A percentile compares a stretch with the other conserved stretches of the same genome.
phyloP scores from a whole-genome alignment of 495 filamentous ascomycete genomes.

The Mytilinidion resinicola region DNA sequence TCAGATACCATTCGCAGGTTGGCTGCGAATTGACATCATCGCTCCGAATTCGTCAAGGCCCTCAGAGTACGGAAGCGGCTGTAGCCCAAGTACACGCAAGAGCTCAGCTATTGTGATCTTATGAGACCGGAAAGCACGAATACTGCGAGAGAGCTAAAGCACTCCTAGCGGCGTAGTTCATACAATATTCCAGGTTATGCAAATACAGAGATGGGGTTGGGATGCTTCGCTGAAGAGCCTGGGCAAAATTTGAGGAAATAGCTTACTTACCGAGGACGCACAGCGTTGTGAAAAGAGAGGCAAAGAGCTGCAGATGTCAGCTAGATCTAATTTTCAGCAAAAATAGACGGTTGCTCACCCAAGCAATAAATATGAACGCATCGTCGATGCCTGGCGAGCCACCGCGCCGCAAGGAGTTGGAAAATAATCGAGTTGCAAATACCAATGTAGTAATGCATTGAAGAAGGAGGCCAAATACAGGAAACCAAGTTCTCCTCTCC shows the following conservation, averaged over 20 bases:
- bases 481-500: slow-evolving; percentile 12
- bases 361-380: slow-evolving; percentile 4
- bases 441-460: slow-evolving; percentile 1
- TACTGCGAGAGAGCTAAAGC: too few species aligned
- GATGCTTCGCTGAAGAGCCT: too few species aligned
- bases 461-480: slow-evolving; percentile 8
- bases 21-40: too few species aligned
- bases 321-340: not conserved
- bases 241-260: too few species aligned
- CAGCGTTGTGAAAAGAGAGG: not conserved
- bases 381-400: slow-evolving; percentile 13
- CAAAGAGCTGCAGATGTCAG: not conserved
- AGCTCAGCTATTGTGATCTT: too few species aligned
- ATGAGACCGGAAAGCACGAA: too few species aligned
- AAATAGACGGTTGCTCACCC: slow-evolving; percentile 1
- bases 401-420: slow-evolving; percentile 4
- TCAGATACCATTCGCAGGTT: not conserved
- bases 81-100: too few species aligned
- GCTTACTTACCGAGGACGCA: not conserved
- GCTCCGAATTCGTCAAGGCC: too few species aligned
- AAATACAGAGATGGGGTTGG: too few species aligned
- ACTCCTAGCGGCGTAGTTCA: too few species aligned
- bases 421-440: slow-evolving; percentile 4
- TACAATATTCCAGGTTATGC: too few species aligned
- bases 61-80: too few species aligned